Base-by-base conservation (phyloP, 148 eudicot genomes). In the Hydrangea macrophylla region DNA sequence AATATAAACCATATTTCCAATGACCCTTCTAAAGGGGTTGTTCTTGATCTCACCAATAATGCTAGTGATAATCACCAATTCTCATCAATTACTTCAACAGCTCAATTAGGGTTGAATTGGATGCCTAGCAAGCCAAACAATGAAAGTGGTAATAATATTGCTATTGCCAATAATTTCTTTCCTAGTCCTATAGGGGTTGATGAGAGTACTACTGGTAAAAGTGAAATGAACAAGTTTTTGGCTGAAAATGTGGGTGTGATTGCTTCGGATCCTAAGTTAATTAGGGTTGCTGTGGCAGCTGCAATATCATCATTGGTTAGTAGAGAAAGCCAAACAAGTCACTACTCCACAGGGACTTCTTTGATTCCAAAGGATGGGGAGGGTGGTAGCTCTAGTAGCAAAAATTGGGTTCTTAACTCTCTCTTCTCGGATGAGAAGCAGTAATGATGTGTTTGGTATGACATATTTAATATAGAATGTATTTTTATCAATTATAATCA, bases 221-320 rank as follows among this genome's bases (percentile, higher is more conserved):
- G 23, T 20, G 25, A 5, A 11, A 63, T 60, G 40, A 65, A 65
- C 53, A 51, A 60, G 18, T 33, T 55, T 6, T 26, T 84, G 55
- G 79, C 82, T 22, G 85, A 84, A 18, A 84, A 84, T 48, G 72
- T 79, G 71, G 81, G 79, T 54, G 83, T 77, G 15, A 74, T 84
- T 54, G 80, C 88, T 61, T 76, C 79, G 37, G 85, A 84, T 76
- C 88, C 88, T 27, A 81, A 84, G 67, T 79, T 84, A n/a, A n/a
- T n/a, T 62, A 78, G 85, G 81, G 88, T 84, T 58, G 85, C 85
- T 50, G 85, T 84, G 13, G 88, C 88, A 11, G 88, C 85, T 1
- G 88, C 88, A 6, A 81, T 84, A 35, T 81, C 88, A 0, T 84
- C 88, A 13, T 58, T 81, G 27, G 79, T 81, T 45, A 84, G 56